Base-by-base conservation (phyloP, 257 asterid genomes). In the Solanum bulbocastanum region DNA sequence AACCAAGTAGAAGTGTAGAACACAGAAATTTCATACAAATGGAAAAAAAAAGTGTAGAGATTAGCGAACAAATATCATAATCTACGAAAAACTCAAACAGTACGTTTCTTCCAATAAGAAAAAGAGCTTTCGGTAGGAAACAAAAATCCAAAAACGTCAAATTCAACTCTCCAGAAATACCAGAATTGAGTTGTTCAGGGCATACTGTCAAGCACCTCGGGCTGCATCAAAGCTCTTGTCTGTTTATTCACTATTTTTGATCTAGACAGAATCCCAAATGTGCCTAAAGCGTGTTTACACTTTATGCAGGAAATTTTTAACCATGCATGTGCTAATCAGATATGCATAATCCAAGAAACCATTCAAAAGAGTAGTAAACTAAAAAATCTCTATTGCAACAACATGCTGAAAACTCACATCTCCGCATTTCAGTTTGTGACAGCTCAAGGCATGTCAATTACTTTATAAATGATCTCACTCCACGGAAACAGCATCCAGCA, bases 401-500 rank as follows among this genome's bases (percentile, higher is more conserved):
- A 75, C 56, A 89, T 22, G 71, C 84, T 86, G 56, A 73, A 69
- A 73, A 39, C 58, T 74, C 68, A 46, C 6, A 16, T 60, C 69
- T 75, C 83, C n/a, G 32, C 1, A 25, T 35, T 81, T 39, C 88
- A 52, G 85, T 76, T 60, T 87, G 46, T 76, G 36, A 74, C 75
- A 33, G 73, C 69, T 42, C 18, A 35, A 56, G 68, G 76, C 25
- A 75, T 62, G 27, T 39, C 75, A 60, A 25, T 27, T 36, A 56
- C 71, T 10, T 32, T 18, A 81, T 27, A 30, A 84, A 23, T 15
- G 71, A 79, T 86, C 88, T 94, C 95, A 94, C 91, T 93, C 95
- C 39, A 71, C 87, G 13, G 93, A 90, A 46, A 94, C 89, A 23
- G 88, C 94, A 87, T 94, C 92, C 37, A 97, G 92, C 81, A 97